Conservation (phyloP, 805 yeast genomes). For the Huiozyma naganishii region DNA sequence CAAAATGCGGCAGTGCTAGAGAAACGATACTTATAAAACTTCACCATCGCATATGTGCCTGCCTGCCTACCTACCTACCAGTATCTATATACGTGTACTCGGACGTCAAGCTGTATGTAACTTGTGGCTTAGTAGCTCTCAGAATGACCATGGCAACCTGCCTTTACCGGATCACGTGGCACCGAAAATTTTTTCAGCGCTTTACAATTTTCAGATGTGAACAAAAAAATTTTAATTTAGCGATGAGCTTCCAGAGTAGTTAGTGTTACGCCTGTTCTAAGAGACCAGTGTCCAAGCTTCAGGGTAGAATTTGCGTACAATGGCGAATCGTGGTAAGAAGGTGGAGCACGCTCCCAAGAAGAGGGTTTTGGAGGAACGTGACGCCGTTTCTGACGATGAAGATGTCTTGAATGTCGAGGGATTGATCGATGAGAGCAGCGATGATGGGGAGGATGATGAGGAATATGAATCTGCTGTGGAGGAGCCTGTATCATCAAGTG, state of each 20-base stretch:
- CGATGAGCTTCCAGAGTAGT: no score
- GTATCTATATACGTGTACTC: no score
- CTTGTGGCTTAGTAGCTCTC: background rate
- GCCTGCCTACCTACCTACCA: background rate
- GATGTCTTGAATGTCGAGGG: constrained; percentile 10
- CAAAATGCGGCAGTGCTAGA: background rate
- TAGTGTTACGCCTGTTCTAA: no score
- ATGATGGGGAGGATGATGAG: constrained; percentile 14
- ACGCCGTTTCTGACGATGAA: constrained; percentile 9
- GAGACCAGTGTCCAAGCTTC: no score
- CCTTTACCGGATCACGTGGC: no score
- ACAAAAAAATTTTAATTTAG: background rate
- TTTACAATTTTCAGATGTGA: background rate
- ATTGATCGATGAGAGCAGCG: constrained; percentile 12
- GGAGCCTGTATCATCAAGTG: constrained; percentile 3
- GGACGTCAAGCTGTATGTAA: background rate
- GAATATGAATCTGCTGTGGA: constrained; percentile 11
- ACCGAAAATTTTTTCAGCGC: no score
- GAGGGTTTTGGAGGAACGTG: constrained; percentile 16
- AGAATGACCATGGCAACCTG: background rate
- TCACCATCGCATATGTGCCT: background rate
- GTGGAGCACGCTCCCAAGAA: constrained; percentile 10
- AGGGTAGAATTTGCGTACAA: background rate
- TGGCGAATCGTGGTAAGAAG: constrained; percentile 1
- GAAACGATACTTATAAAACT: no score